Base-by-base conservation (phyloP, 306 rosid species). In the Cicer cuneatum region DNA sequence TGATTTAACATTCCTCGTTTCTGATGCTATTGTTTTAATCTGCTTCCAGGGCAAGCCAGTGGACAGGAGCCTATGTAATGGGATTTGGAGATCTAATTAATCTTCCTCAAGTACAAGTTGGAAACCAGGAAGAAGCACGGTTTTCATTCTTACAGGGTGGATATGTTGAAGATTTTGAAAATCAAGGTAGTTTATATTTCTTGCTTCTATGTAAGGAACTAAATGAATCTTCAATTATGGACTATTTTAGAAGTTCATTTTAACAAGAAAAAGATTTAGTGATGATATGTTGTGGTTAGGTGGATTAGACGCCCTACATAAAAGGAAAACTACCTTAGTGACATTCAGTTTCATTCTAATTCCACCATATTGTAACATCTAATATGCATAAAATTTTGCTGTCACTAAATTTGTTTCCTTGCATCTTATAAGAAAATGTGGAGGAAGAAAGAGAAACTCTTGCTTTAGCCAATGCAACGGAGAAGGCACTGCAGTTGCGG, bases 1-100 rank as follows among this genome's bases (percentile, higher is more conserved):
- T 56, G 49, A 37, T 39, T 8, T 46, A 19, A 40, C 6, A 70
- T 63, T 56, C 49, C 21, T 52, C n/a, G 42, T 73, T 80, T 56
- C 16, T 58, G 6, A 74, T 66, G 67, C 62, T 48, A 13, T 41
- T 45, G 2, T 71, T 7, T 73, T 73, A 9, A 71, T 83, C 70
- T 75, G 29, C 58, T 62, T 21, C 6, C 83, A 93, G 98, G 66
- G 97, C 92, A 73, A 89, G 88, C 75, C 90, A 88, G 53, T 93
- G 98, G 98, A 93, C 98, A 18, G 98, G 97, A 77, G 93, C 78
- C 10, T 91, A 91, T 69, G 81, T 84, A 35, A 80, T 89, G 92
- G 96, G 86, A 72, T 89, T 93, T 78, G 85, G 73, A 51, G 89
- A 91, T 77, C 81, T 93, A 69, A 84, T 89, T 21, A 64, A 83